phyloP scores from a whole-genome alignment of 2,329 filamentous ascomycete genomes.

The Beauveria varroae region DNA sequence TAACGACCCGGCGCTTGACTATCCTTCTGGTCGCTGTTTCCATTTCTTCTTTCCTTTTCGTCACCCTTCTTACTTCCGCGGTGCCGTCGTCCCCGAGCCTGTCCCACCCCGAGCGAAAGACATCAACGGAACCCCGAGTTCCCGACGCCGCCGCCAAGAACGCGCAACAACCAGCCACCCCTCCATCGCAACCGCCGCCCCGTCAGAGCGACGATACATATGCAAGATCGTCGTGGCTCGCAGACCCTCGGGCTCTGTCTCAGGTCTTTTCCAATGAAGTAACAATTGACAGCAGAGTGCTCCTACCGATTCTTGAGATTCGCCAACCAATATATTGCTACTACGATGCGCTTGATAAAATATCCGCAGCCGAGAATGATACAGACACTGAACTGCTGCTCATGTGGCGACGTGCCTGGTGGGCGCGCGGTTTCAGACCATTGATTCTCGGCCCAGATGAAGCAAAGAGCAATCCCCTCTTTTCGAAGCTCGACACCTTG shows the following conservation, averaged over 20 bases:
- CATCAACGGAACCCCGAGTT: conserved; percentile 37
- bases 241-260: conserved; percentile 82
- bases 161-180: conserved; percentile 58
- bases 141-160: conserved; percentile 36
- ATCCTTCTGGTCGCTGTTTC: conserved; percentile 43
- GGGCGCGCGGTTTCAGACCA: conserved; percentile 85
- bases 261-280: conserved; percentile 75
- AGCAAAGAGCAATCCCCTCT: conserved; percentile 75
- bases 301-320: conserved; percentile 67
- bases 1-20: conserved; percentile 45
- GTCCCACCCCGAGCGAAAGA: conserved; percentile 42
- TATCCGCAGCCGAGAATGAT: conserved; percentile 55
- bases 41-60: conserved; percentile 46
- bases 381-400: conserved; percentile 74
- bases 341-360: conserved; percentile 63
- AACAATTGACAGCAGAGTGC: conserved; percentile 68
- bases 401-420: conserved; percentile 90
- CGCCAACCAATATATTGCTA: conserved; percentile 83
- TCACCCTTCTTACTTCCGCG: conserved; percentile 43
- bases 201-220: conserved; percentile 71
- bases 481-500: conserved; percentile 58
- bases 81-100: conserved; percentile 42
- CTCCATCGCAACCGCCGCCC: conserved; percentile 62
- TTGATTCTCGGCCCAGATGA: conserved; percentile 73
- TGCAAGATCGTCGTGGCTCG: conserved; percentile 76